A percentile compares a stretch with the other conserved stretches of the same genome.
These are phyloP conservation scores for Porodaedalea pini DNA, from an alignment of 1,284 basidiomycete genomes.

Conservation along the genomic window DNA sequence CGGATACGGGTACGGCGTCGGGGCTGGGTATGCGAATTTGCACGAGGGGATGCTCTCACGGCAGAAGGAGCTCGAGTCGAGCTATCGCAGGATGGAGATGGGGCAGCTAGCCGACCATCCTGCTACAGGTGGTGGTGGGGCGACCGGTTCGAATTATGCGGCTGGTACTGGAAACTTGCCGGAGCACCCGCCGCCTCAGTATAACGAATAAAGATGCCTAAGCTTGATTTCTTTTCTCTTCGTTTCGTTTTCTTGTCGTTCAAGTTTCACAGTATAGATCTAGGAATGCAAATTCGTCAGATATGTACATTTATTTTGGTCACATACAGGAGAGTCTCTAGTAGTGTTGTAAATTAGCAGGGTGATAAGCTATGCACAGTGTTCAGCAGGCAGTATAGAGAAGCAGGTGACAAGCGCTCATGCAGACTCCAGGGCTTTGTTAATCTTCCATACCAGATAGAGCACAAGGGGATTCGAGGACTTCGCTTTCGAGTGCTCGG, in stretches of 20 bases:
- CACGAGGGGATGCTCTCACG: slow-evolving; percentile 12
- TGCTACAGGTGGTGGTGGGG: neutral
- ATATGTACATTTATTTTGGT: too few species aligned
- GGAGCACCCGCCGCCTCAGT: slow-evolving; percentile 12
- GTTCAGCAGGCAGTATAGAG: neutral
- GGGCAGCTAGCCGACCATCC: neutral
- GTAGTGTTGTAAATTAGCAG: too few species aligned
- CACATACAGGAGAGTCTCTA: too few species aligned
- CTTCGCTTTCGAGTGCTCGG: neutral
- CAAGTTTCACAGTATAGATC: neutral
- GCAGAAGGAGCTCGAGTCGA: slow-evolving; percentile 18
- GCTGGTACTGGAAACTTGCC: neutral
- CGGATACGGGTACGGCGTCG: neutral
- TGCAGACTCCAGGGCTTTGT: neutral
- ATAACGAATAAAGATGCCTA: neutral
- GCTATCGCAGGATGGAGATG: slow-evolving; percentile 2
- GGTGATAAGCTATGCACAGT: too few species aligned
- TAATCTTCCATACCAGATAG: slow-evolving; percentile 11
- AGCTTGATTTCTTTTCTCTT: neutral
- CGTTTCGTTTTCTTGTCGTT: neutral
- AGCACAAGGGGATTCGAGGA: slow-evolving; percentile 6
- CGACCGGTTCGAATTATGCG: neutral
- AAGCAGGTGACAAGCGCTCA: neutral
- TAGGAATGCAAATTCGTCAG: neutral
- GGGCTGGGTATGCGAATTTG: slow-evolving; percentile 3